Base-by-base conservation (phyloP, 2,329 filamentous ascomycete genomes). In the Ustilaginoidea virens region DNA sequence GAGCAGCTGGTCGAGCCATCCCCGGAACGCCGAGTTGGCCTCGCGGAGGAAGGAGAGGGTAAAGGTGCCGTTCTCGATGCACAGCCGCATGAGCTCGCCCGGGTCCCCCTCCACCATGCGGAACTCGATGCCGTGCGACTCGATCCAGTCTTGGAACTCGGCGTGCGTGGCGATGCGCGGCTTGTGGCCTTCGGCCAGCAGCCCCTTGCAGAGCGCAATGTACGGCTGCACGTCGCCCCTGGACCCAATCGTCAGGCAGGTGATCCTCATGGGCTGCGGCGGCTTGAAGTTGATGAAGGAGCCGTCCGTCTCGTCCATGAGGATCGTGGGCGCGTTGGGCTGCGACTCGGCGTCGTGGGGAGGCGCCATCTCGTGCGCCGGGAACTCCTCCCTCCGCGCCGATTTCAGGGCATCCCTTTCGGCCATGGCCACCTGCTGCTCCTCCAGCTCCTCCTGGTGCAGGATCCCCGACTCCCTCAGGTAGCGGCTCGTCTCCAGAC, bases 221-320 rank as follows among this genome's bases (percentile, higher is more conserved):
- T 96, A 98, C 1, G 90, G 90, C 49, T 98, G 90, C 4, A 98
- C 87, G 48, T 98, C 90, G 15, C 90, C 90, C 34, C 90, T 70
- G 9, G 87, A 94, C 11, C 90, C 90, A 37, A 98, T 98, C 0
- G 90, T 98, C 21, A 98, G 60, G 48, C 90, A 98, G 2, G 87
- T 93, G 34, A 98, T 80, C 13, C 66, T 75, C 48, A 98, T 60
- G 2, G 86, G 63, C 40, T 81, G 66, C 2, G 72, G 57, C 0
- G 90, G 87, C 52, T 92, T 93, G 57, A 94, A 92, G 40, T 90
- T 83, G 37, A 93, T 66, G 33, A 93, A 79, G 0, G 86, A 93
- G 4, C 82, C 80, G 39, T 77, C 74, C 7, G 81, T 75, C 43
- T 96, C 87, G 45, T 96, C 90, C 40, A 94, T 92, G 2, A 87